Evolutionary conservation across 2,329 filamentous ascomycete species (phyloP).

Genomic region (Helotiales sp.): DNA sequence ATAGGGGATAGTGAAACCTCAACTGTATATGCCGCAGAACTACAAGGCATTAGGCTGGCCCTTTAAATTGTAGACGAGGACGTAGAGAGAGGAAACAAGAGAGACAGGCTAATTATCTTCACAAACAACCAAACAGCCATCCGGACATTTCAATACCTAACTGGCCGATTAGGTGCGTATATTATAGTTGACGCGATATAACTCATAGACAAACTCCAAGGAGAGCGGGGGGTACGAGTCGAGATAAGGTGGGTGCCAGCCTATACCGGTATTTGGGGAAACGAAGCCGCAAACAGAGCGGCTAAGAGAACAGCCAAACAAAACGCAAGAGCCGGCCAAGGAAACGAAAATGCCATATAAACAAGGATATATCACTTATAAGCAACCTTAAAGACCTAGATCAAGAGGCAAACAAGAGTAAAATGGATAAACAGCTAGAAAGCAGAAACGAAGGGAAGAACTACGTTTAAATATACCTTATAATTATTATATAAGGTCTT

Average conservation of each 20-base stretch:
- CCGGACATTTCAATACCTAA: constrained; percentile 2
- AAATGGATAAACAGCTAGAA: not conserved
- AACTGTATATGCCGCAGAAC: constrained; percentile 33
- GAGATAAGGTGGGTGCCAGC: constrained; percentile 12
- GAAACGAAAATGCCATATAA: not conserved
- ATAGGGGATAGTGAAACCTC: constrained; percentile 15
- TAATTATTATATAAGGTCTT: not conserved
- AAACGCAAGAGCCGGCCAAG: not conserved
- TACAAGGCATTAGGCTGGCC: constrained; percentile 30
- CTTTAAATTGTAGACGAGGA: constrained; percentile 23
- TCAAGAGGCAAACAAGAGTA: not conserved
- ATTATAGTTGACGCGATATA: constrained; percentile 10
- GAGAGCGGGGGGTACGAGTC: constrained; percentile 7
- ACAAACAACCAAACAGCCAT: constrained; percentile 10
- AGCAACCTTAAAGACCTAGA: not conserved
- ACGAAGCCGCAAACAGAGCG: too few relatives aligned
- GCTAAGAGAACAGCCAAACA: not conserved
- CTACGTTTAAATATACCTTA: not conserved
- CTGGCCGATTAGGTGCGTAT: constrained; percentile 6
- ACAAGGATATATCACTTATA: not conserved
- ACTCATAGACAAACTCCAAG: constrained; percentile 13
- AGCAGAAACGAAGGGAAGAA: not conserved
- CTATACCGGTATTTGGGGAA: too few relatives aligned
- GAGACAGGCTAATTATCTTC: not conserved
- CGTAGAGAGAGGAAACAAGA: constrained; percentile 15